These are phyloP conservation scores for Luvunga scandens DNA, from an alignment of 345 rosid species.

Conservation along the genomic window DNA sequence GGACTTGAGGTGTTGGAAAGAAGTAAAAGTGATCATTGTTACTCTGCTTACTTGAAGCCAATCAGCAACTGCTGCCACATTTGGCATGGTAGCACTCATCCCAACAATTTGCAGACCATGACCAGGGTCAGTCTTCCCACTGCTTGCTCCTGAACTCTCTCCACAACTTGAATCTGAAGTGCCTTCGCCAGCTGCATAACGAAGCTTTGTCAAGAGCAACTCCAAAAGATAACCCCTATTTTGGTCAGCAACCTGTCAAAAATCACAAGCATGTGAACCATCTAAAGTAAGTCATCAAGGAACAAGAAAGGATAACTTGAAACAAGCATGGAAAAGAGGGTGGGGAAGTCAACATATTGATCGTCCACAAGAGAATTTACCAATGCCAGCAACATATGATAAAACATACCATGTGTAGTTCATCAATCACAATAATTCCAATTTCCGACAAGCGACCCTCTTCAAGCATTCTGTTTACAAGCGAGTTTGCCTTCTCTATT, in stretches of 20 bases:
- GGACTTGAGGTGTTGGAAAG: background rate
- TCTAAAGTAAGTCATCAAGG: background rate
- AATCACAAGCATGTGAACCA: conserved; percentile 20
- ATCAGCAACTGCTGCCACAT: conserved; percentile 93
- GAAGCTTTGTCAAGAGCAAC: conserved; percentile 91
- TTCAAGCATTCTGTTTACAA: conserved; percentile 84
- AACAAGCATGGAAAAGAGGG: background rate
- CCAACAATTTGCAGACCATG: conserved; percentile 95
- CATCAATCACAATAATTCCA: conserved; percentile 96
- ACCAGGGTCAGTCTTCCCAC: conserved; percentile 76
- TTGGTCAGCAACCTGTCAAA: conserved; percentile 87
- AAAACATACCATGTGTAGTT: conserved; percentile 82
- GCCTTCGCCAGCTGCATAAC: conserved; percentile 97
- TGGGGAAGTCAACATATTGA: conserved; percentile 2
- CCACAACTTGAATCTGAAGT: conserved; percentile 71
- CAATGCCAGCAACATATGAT: conserved; percentile 1
- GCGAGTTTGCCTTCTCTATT: conserved; percentile 95
- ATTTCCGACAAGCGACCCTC: conserved; percentile 93
- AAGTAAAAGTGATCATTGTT: conserved; percentile 3
- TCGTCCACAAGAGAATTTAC: conserved; percentile 5
- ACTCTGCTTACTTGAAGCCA: conserved; percentile 87
- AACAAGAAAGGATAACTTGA: background rate
- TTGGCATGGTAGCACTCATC: conserved; percentile 99
- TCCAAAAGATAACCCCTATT: conserved; percentile 95
- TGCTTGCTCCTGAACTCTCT: conserved; percentile 81